These are phyloP conservation scores for Saraca asoca DNA, from an alignment of 331 rosid species.

Conservation along the genomic window DNA sequence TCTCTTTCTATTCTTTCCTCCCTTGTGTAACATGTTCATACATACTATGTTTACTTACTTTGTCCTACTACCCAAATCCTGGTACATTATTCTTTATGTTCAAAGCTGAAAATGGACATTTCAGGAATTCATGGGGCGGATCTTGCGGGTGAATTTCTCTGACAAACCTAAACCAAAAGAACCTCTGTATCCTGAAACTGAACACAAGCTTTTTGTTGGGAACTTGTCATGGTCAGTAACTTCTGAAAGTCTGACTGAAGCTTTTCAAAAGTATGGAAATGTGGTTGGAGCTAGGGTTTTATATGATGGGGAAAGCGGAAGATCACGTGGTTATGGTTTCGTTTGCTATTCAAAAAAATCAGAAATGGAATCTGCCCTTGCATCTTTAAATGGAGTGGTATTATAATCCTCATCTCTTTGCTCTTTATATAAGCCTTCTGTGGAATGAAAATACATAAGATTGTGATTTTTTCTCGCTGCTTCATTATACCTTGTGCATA, in stretches of 20 bases:
- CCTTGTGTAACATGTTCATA: not conserved
- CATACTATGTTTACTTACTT: conserved; percentile 12
- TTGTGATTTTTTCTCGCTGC: conserved; percentile 20
- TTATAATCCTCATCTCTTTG: conserved; percentile 2
- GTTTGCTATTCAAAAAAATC: conserved; percentile 65
- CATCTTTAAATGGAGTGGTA: conserved; percentile 70
- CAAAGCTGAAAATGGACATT: conserved; percentile 22
- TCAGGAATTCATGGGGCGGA: conserved; percentile 83
- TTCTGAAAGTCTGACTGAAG: conserved; percentile 67
- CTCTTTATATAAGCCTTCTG: conserved; percentile 4
- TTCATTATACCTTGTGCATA: conserved; percentile 29
- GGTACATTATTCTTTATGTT: conserved; percentile 18
- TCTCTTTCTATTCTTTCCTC: not conserved
- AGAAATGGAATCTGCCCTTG: conserved; percentile 89
- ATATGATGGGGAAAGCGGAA: conserved; percentile 82
- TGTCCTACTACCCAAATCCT: conserved; percentile 7
- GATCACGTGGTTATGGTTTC: conserved; percentile 92
- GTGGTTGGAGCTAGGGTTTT: conserved; percentile 93
- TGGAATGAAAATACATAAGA: not conserved
- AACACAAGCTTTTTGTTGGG: conserved; percentile 79
- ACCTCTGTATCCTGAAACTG: conserved; percentile 88
- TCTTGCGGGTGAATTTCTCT: conserved; percentile 80
- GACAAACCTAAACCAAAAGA: conserved; percentile 83
- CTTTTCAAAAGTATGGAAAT: conserved; percentile 77
- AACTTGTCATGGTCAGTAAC: conserved; percentile 90